Base-by-base conservation (phyloP, 441 rosid species). In the Capsella rubella region DNA sequence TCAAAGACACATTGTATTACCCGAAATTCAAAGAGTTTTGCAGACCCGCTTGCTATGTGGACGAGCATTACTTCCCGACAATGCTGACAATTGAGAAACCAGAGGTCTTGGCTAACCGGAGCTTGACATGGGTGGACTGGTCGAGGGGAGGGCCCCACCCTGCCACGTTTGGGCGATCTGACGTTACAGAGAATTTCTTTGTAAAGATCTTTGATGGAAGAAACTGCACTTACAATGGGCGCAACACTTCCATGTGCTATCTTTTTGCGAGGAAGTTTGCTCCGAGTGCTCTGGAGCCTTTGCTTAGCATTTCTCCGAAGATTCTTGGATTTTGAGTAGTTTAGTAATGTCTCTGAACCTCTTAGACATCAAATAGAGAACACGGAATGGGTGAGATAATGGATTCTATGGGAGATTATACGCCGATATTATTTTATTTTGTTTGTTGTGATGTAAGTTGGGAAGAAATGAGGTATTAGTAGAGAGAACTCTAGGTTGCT, bases 131-230 rank as follows among this genome's bases (percentile, higher is more conserved):
- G 96, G 96, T 87, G 35, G 99, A 95, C 78, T 95, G 99, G 99
- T 91, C 99, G 0, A 83, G 99, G 53, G 99, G 99, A 0, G 98
- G 99, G 0, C 74, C 97, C 51, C 99, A 92, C 81, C 99, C 99
- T 0, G 99, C 96, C 32, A 92, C 98, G 1, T 95, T 90, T 34
- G 98, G 96, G 60, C 37, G 84, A 66, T 76, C 82, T 0, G 98
- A 92, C 71, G 73, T 95, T 51, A 87, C 87, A 0, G 91, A 80
- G 67, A 87, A 79, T n/a, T 92, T 94, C 68, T 84, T 94, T 78
- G 68, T 13, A 67, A 83, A 62, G 75, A 49, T 94, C 14, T 62
- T 28, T 4, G 80, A 70, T 60, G 81, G 84, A 39, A 80, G 25
- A 15, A 49, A 66, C 14, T 94, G 99, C 84, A 73, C 4, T 14